Percentiles rank a stretch among this genome's conserved stretches.
These are phyloP conservation scores for Glycine tomentella DNA, from an alignment of 306 rosid genomes.

Conservation along the genomic window DNA sequence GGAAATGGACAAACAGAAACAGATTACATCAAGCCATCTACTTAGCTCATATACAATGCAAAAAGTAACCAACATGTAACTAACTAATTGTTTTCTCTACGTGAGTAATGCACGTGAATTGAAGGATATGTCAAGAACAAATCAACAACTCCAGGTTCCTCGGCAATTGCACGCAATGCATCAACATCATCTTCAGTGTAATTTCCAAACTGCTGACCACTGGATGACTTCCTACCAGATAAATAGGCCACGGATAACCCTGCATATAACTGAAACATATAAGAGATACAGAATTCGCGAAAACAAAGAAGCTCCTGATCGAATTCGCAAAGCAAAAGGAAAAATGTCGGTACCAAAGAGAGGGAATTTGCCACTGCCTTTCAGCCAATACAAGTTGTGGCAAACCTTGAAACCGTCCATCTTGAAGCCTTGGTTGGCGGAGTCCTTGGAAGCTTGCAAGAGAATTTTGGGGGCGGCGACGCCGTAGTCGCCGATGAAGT, in stretches of 20 bases:
- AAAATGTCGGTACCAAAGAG: slow-evolving; percentile 58
- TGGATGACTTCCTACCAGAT: slow-evolving; percentile 71
- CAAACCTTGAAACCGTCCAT: slow-evolving; percentile 92
- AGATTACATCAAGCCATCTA: not conserved
- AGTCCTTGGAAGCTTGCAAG: slow-evolving; percentile 65
- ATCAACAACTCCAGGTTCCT: slow-evolving; percentile 84
- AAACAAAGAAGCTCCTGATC: too few species aligned
- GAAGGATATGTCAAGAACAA: slow-evolving; percentile 95
- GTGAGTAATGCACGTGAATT: not conserved
- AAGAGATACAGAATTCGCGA: slow-evolving; percentile 8
- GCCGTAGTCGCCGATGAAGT: slow-evolving; percentile 96
- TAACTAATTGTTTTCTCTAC: not conserved
- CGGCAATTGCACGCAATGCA: slow-evolving; percentile 89
- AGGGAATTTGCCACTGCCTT: slow-evolving; percentile 90
- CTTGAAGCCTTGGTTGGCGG: slow-evolving; percentile 77
- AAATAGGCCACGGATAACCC: slow-evolving; percentile 84
- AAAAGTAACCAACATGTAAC: not conserved
- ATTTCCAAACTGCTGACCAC: slow-evolving; percentile 77
- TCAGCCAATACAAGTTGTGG: slow-evolving; percentile 87
- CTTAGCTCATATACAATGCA: not conserved
- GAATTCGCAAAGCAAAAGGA: not conserved
- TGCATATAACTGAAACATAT: slow-evolving; percentile 36
- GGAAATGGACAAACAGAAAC: slow-evolving; percentile 49
- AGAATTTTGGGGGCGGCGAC: slow-evolving; percentile 75
- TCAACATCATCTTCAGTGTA: slow-evolving; percentile 87